These are phyloP conservation scores for Caloboletus inedulis DNA, from an alignment of 1,284 basidiomycete genomes.

Conservation along the genomic window DNA sequence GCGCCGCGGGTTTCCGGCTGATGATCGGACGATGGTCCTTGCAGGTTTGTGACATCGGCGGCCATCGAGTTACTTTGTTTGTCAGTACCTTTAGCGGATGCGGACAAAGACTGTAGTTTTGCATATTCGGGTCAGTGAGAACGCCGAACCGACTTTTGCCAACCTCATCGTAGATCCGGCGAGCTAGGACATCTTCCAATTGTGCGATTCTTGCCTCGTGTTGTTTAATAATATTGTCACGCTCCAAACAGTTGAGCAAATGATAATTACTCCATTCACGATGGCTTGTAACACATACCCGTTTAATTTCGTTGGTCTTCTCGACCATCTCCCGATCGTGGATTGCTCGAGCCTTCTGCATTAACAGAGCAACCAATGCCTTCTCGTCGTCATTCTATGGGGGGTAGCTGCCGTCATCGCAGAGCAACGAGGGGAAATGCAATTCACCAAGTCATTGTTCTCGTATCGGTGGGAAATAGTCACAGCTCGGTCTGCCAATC, in stretches of 20 bases:
- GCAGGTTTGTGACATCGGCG: conserved; percentile 13
- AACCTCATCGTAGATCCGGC: conserved; percentile 40
- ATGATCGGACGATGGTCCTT: conserved; percentile 10
- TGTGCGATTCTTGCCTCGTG: conserved; percentile 37
- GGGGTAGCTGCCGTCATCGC: conserved; percentile 6
- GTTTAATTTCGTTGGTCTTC: conserved; percentile 51
- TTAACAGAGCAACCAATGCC: conserved; percentile 42
- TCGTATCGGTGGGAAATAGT: conserved; percentile 39
- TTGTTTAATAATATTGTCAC: conserved; percentile 43
- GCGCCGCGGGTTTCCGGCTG: conserved; percentile 22
- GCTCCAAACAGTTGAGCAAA: conserved; percentile 31
- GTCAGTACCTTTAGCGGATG: conserved; percentile 14
- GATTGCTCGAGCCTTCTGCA: conserved; percentile 40
- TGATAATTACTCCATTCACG: conserved; percentile 1
- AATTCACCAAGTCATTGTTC: conserved; percentile 41
- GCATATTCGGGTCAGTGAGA: conserved; percentile 13
- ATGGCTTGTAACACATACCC: conserved; percentile 33
- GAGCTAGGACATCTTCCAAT: conserved; percentile 43
- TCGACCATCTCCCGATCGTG: conserved; percentile 49
- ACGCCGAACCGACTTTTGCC: conserved; percentile 12
- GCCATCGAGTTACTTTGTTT: conserved; percentile 16
- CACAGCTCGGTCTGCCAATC: conserved; percentile 24
- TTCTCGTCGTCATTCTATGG: conserved; percentile 47
- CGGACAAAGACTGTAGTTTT: conserved; percentile 11
- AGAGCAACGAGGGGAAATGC: conserved; percentile 2